Base-by-base conservation (phyloP, 1,284 basidiomycete species). In the Microbotryomycetes sp. region DNA sequence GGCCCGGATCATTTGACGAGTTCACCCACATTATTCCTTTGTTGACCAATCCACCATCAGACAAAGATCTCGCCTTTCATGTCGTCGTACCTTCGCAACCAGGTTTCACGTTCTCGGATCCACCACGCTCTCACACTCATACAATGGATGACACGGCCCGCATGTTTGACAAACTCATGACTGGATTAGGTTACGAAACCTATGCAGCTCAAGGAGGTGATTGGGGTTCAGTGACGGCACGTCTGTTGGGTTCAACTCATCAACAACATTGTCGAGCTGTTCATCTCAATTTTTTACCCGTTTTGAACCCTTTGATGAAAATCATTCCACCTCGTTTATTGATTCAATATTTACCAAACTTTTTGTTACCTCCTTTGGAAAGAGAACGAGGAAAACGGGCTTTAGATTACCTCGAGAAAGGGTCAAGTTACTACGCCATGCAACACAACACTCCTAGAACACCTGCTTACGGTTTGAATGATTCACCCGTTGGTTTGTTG, bases 131-230 rank as follows among this genome's bases (percentile, higher is more conserved):
- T n/a, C 26, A 54, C 26, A 52, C 54, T 3, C 63, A 64, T 54
- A 26, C n/a, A 12, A 64, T 66, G 61, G 49, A 54, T n/a, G 69
- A 69, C 50, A 66, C 64, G 6, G 68, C 70, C 15, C 7, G 63
- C 12, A 52, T 65, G 29, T 68, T 65, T 31, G 63, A 71, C 58
- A 63, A 58, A 42, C 56, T 71, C 32, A 71, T 71, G 70, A 57
- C 42, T 7, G 65, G 65, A 1, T 47, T 71, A 3, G 70, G 68
- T 1, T 71, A 70, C 26, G 36, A 56, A 3, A 62, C 49, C 23
- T 71, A 71, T 30, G 55, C 62, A 2, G 63, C 66, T 6, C 70
- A 71, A 46, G 70, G 70, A 9, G 67, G 69, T 4, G 64, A 65
- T 46, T 68, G 66, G 64, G 62, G 65, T 1, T 54, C 50, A 1